Evolutionary conservation across 257 asterid species (phyloP), one percentile per base, ranked within the genome.

Genomic region (Striga asiatica): DNA sequence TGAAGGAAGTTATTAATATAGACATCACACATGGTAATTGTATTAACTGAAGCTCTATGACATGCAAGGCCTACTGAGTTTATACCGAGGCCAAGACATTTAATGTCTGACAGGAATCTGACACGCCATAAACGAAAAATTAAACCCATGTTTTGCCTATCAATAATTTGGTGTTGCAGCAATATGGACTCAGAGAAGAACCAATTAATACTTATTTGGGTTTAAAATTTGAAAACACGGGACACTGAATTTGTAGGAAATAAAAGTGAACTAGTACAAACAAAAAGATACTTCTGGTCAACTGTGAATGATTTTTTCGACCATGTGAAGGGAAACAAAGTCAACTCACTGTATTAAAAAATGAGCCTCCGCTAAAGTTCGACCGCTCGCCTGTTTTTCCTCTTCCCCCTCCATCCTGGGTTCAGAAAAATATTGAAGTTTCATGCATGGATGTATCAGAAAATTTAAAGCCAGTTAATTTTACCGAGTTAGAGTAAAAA

Each of bases 331-430:
- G 63, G 35, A 72, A 23, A 56, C 3, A 41, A 22, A 62, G 43
- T 14, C 8, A 13, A 67, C 97, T 73, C 71, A 88, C 93, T 35
- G 78, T 28, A 20, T 74, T 69, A 61, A 54, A 76, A 74, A 88
- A 82, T 65, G 94, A 69, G 61, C 94, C 95, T 61, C 95, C 91
- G 41, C 84, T 17, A 61, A 72, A 84, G 31, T 74, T 82, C 12
- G 85, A 66, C 58, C 70, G 73, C 42, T 21, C 86, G n/a, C n/a
- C n/a, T 17, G 50, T 43, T 66, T 69, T 78, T 47, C 74, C 78
- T 63, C 71, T 63, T 55, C 58, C 70, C 20, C 74, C 71, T 65
- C 73, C 81, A 62, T 61, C 78, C 81, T 74, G 54, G 28, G 47
- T 41, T 41, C 46, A 41, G 10, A 41, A 41, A 3, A 14, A 13